Conservation (phyloP, 768 basidiomycete genomes). For the Fomitopsis serialis region DNA sequence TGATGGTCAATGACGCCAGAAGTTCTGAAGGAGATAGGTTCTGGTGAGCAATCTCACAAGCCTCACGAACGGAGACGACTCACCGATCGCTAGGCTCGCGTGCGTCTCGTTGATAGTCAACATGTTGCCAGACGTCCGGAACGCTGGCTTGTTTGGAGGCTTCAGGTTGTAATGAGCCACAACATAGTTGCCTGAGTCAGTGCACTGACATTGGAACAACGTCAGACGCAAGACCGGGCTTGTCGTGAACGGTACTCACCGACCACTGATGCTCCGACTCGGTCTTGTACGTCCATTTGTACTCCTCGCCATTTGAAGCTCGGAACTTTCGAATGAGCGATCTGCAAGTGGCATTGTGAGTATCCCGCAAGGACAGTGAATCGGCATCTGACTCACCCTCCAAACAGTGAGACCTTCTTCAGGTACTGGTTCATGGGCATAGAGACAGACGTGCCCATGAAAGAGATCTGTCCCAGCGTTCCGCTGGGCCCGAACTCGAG, state of each 20-base stretch:
- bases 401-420: slow-evolving; percentile 58
- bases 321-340: slow-evolving; percentile 65
- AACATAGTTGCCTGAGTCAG: slow-evolving; percentile 44
- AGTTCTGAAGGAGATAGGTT: slow-evolving; percentile 36
- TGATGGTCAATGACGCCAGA: slow-evolving; percentile 53
- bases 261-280: slow-evolving; percentile 68
- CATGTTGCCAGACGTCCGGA: slow-evolving; percentile 57
- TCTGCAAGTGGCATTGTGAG: slow-evolving; percentile 27
- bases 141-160: slow-evolving; percentile 47
- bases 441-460: slow-evolving; percentile 36
- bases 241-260: slow-evolving; percentile 38
- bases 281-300: slow-evolving; percentile 57
- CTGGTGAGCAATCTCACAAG: slow-evolving; percentile 7
- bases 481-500: slow-evolving; percentile 58
- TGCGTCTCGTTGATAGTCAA: slow-evolving; percentile 55
- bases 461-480: slow-evolving; percentile 55
- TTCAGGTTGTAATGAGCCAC: slow-evolving; percentile 66
- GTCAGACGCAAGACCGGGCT: background rate
- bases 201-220: slow-evolving; percentile 36
- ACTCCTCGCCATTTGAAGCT: slow-evolving; percentile 66
- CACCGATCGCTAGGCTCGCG: slow-evolving; percentile 49
- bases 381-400: slow-evolving; percentile 40
- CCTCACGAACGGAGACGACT: slow-evolving; percentile 12
- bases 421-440: slow-evolving; percentile 63
- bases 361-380: background rate